A percentile compares a stretch with the other conserved stretches of the same genome.
Conservation (phyloP, 202 grass and related monocot genomes). For the Saccharum hybrid region DNA sequence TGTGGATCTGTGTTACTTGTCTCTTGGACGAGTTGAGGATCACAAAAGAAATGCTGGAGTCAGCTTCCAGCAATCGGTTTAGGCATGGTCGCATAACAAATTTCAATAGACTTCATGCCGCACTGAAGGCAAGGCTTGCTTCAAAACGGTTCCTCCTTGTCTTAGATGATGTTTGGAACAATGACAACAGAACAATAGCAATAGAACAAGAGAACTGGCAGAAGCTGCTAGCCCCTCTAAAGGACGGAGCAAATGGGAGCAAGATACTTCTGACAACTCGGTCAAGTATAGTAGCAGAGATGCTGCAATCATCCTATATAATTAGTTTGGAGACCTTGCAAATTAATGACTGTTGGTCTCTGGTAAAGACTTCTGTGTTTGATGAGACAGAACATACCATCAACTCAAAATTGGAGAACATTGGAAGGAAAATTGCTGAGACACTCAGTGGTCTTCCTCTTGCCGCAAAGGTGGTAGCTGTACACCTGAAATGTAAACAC, state of each 20-base stretch:
- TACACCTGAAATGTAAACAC: conserved; percentile 38
- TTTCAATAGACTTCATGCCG: conserved; percentile 48
- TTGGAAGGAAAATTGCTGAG: conserved; percentile 48
- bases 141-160: conserved; percentile 55
- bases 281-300: conserved; percentile 41
- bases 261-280: conserved; percentile 54
- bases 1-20: conserved; percentile 62
- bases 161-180: conserved; percentile 60
- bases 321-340: conserved; percentile 42
- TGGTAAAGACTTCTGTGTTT: conserved; percentile 37
- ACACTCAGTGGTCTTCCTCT: conserved; percentile 51
- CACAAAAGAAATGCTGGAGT: conserved; percentile 58
- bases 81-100: conserved; percentile 32
- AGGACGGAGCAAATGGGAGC: conserved; percentile 40
- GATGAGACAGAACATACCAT: not conserved
- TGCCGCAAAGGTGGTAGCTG: conserved; percentile 42
- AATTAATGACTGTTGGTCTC: conserved; percentile 45
- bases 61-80: conserved; percentile 37
- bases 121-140: conserved; percentile 26
- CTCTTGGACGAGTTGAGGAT: conserved; percentile 42
- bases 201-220: conserved; percentile 45
- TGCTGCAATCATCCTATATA: conserved; percentile 29
- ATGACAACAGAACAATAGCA: conserved; percentile 26
- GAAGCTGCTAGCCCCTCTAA: conserved; percentile 49
- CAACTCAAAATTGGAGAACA: conserved; percentile 32